Percentiles rank a stretch among this genome's conserved stretches.
Evolutionary conservation across 2,329 filamentous ascomycete species (phyloP).

Genomic region (Aspergillus sp.): DNA sequence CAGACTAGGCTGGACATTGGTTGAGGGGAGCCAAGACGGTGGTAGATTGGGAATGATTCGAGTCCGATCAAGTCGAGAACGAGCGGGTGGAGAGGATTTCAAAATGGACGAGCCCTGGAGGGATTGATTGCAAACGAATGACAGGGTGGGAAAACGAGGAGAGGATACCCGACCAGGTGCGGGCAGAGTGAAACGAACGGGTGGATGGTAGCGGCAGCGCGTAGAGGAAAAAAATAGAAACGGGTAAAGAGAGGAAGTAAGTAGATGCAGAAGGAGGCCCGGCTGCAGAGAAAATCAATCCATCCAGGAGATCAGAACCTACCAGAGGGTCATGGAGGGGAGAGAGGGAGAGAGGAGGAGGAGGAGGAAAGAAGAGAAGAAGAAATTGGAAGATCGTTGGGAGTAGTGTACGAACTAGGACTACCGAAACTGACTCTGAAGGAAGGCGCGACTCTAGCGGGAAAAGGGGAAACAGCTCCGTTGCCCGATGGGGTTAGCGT

Average conservation of each 20-base stretch:
- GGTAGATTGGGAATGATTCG: conserved; percentile 2
- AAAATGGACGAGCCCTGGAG: not conserved
- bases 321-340: conserved; percentile 24
- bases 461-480: conserved; percentile 11
- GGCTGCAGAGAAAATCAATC: conserved; percentile 10
- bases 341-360: conserved; percentile 10
- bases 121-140: not conserved
- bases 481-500: not conserved
- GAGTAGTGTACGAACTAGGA: conserved; percentile 9
- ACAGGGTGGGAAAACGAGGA: conserved; percentile 5
- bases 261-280: conserved; percentile 9
- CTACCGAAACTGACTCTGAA: not conserved
- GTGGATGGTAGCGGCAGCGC: conserved; percentile 8
- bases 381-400: conserved; percentile 7
- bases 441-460: conserved; percentile 15
- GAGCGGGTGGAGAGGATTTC: not conserved
- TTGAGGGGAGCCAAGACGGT: conserved; percentile 16
- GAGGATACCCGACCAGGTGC: conserved; percentile 10
- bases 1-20: conserved; percentile 42
- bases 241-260: conserved; percentile 11
- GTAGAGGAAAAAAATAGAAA: conserved; percentile 3
- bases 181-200: conserved; percentile 11
- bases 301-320: conserved; percentile 23
- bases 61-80: not conserved
- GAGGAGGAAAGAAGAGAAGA: conserved; percentile 7